Base-by-base conservation (phyloP, 345 rosid species). In the Euphorbia pulcherrima region DNA sequence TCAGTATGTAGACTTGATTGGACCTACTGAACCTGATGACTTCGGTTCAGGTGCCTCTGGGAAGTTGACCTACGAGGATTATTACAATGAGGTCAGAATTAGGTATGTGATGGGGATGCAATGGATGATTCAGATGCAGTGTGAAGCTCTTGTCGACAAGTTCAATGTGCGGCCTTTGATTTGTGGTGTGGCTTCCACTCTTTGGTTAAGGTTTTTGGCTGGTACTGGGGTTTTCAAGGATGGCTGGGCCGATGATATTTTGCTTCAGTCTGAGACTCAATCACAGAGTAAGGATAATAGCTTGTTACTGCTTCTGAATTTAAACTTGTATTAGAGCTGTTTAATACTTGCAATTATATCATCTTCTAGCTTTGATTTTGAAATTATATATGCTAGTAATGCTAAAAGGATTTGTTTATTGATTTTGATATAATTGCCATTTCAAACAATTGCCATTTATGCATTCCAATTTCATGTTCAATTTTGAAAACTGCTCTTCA, bases 61-160 rank as follows among this genome's bases (percentile, higher is more conserved):
- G 63, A 46, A 7, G 72, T 55, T 82, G 67, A 72, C 75, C 6
- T 79, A 77, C 37, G 88, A 86, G 74, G 88, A 84, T 57, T 92
- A 78, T 70, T 86, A 83, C 69, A 63, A 66, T 5, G 95, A 89
- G 78, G 77, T 83, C 18, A 89, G 90, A 83, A 80, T 81, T 56
- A 78, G 88, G 79, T 89, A 89, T 69, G 87, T 86, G 52, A 71
- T 82, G 80, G 90, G 92, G 27, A 27, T 92, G 80, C 81, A 84
- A 72, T 65, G 82, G 80, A 87, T 88, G 87, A 52, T 92, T 69
- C 85, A 84, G 73, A 74, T 72, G 66, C 96, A 92, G 53, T 90
- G 92, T 41, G 92, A 84, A 80, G 86, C 88, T 17, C 72, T 92
- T 65, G 92, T 84, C 26, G 83, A 81, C 29, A 77, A 79, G 66